Percentiles rank a stretch among this genome's conserved stretches.
These are phyloP conservation scores for Chytridium lagenaria DNA, from an alignment of 371 early-diverging fungal species.

Conservation along the genomic window DNA sequence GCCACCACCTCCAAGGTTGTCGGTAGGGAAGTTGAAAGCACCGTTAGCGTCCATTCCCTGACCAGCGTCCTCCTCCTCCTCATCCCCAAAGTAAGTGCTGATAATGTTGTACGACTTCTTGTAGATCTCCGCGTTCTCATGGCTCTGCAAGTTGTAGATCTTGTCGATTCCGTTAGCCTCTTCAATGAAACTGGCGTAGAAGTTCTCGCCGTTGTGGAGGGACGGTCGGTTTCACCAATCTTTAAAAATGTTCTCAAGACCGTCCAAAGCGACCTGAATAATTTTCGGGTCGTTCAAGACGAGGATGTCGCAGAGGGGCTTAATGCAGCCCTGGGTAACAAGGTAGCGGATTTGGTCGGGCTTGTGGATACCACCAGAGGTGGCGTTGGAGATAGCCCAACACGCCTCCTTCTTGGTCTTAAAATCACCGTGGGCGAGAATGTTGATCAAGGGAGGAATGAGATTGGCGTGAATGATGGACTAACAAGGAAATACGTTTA, in stretches of 20 bases:
- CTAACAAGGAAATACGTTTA: conserved; percentile 34
- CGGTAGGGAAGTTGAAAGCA: no score
- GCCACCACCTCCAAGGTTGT: no score
- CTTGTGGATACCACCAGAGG: conserved; percentile 86
- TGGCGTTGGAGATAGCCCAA: conserved; percentile 99
- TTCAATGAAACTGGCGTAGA: conserved; percentile 84
- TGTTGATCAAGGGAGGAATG: conserved; percentile 90
- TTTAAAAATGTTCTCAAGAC: conserved; percentile 95
- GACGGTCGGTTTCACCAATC: conserved; percentile 83
- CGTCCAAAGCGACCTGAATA: conserved; percentile 95
- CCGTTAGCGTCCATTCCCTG: no score
- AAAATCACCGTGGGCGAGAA: conserved; percentile 89
- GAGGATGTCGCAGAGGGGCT: conserved; percentile 94
- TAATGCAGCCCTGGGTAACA: conserved; percentile 90
- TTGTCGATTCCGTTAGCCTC: conserved; percentile 92
- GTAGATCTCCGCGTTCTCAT: conserved; percentile 94
- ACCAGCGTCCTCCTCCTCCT: conserved; percentile 73
- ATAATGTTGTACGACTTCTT: conserved; percentile 90
- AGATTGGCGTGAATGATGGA: conserved; percentile 93
- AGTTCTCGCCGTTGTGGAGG: conserved; percentile 75
- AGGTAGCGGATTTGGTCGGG: conserved; percentile 89
- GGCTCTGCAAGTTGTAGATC: conserved; percentile 88
- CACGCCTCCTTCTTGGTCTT: conserved; percentile 99
- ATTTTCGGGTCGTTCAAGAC: conserved; percentile 90
- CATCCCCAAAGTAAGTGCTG: conserved; percentile 92